Conservation (phyloP, 2,329 filamentous ascomycete genomes). For the Neoascochyta sp. region DNA sequence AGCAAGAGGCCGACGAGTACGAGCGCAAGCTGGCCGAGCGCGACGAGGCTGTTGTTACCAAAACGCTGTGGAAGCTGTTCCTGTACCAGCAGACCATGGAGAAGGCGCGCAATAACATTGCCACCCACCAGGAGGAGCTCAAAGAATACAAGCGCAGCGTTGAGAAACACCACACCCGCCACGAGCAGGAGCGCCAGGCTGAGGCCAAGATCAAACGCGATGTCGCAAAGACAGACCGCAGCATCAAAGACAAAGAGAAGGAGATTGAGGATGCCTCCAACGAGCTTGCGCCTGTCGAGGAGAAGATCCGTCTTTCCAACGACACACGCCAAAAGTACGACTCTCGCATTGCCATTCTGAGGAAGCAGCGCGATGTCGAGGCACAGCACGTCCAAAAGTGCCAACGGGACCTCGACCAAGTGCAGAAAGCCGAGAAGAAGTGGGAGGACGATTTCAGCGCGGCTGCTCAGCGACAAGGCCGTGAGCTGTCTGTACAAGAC, state of each 20-base stretch:
- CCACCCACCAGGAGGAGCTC: constrained; percentile 89
- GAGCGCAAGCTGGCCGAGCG: constrained; percentile 86
- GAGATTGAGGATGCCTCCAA: constrained; percentile 84
- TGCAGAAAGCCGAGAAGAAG: constrained; percentile 84
- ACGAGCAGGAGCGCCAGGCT: constrained; percentile 80
- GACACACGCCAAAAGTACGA: constrained; percentile 67
- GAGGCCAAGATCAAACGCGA: constrained; percentile 73
- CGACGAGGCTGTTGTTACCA: constrained; percentile 85
- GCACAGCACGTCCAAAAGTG: constrained; percentile 65
- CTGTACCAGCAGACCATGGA: constrained; percentile 93
- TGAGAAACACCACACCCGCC: constrained; percentile 73
- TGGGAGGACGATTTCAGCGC: constrained; percentile 88
- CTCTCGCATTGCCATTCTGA: constrained; percentile 65
- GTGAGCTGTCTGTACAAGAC: constrained; percentile 79
- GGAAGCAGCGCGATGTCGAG: constrained; percentile 73
- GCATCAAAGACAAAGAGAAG: constrained; percentile 80
- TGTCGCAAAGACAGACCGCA: constrained; percentile 75
- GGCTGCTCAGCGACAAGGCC: constrained; percentile 79
- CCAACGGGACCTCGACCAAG: constrained; percentile 73
- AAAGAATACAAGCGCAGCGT: constrained; percentile 89
- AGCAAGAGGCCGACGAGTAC: constrained; percentile 90
- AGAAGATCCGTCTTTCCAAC: constrained; percentile 76
- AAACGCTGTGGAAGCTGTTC: constrained; percentile 94
- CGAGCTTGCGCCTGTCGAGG: constrained; percentile 80
- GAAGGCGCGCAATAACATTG: constrained; percentile 83